Base-by-base conservation (phyloP, 2,329 filamentous ascomycete species). In the Penicillium thymicola region DNA sequence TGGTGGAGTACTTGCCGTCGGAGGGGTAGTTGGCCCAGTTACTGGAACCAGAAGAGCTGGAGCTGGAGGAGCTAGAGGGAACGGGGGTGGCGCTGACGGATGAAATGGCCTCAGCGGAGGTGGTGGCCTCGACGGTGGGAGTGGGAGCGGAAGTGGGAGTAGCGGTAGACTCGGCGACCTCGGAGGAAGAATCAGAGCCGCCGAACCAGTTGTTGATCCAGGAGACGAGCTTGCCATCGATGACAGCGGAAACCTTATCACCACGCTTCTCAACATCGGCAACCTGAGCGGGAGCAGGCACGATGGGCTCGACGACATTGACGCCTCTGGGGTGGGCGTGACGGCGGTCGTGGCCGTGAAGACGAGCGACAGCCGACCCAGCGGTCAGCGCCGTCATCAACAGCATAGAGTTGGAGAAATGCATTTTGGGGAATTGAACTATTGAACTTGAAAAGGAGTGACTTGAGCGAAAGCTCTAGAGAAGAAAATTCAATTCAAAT, bases 321-420 rank as follows among this genome's bases (percentile, higher is more conserved):
- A 59, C 34, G 10, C 46, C 54, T 36, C 58, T 53, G 30, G 51
- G 57, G 64, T 73, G 70, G 32, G 64, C 62, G 59, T 75, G 72
- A 55, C 72, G 72, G 59, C 72, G 72, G 52, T 75, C 69, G 57
- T 75, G 72, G 58, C 70, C 71, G 64, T 75, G 72, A 41, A 68
- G 59, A 59, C 72, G 72, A 58, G 71, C 74, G 38, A 71, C 64
- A 32, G 71, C 65, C 38, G 70, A 68, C 60, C 72, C 66, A 57
- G 72, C 72, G 62, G 70, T 68, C 67, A 75, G 52, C 51, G 73
- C 72, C 54, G 71, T 67, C 54, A 74, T 57, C 56, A 75, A 59
- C 53, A 74, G 54, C 58, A 73, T 43, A 21, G 72, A 70, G 62
- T 72, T 72, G 61, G 75, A 74, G 64, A 75, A 55, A 59, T 74